Evolutionary conservation across 192 early-diverging fungal genomes (phyloP), one percentile per base, ranked within the genome.

Genomic region (Entomortierella lignicola): DNA sequence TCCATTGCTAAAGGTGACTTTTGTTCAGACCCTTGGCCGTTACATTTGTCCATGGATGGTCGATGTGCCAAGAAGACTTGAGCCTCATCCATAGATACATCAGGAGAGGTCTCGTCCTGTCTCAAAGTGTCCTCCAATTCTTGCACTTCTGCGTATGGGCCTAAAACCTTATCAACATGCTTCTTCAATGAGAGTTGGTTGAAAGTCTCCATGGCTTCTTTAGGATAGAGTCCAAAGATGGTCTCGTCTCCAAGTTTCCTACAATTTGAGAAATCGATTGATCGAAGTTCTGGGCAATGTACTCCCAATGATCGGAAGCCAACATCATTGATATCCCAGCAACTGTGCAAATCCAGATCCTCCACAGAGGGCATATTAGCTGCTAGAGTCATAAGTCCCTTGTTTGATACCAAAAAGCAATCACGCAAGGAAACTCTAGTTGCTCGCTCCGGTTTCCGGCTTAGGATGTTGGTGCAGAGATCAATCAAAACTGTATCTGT

Each of bases 201-300:
- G 11, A 31, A 15, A 8, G 26, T 10, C 25, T 21, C 15, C 32
- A 59, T n/a, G n/a, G 44, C 43, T 18, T 81, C 72, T 18, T 66
- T 82, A 44, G 86, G 82, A 54, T 92, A 74, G 1, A 94, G 66
- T 8, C 71, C 34, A 23, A 81, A 72, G 4, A 95, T 79, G 13
- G 89, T 90, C 7, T 63, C 71, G 58, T 93, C 88, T 10, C 89
- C 91, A 0, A 95, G 83, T 72, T 95, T 94, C 20, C 93, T 73
- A 71, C 93, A 95, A 66, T 95, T 95, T n/a, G 86, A 87, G 26
- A 95, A 73, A 68, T 95, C 89, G n/a, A 95, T 62, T 3, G 55
- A 75, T 15, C 64, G 55, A 2, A 95, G 79, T 20, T 72, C 72
- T 11, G 68, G 69, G 39, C 88, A 90, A 30, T 71, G 64, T 13